Percentiles rank a stretch among this genome's conserved stretches.
Conservation (phyloP, 164 flowering plant genomes). For the Warburgia ugandensis region DNA sequence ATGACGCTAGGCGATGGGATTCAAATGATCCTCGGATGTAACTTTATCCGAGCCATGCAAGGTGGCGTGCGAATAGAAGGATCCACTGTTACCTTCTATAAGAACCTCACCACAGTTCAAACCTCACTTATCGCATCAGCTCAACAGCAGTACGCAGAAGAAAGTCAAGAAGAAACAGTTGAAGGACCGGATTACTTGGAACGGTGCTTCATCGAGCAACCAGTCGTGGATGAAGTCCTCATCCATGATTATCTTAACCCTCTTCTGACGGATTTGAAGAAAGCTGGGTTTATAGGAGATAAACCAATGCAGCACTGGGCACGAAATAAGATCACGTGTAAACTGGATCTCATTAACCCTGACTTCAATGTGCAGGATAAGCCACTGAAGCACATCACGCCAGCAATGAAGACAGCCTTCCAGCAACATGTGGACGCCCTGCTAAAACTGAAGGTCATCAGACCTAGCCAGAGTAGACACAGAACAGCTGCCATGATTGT, state of each 20-base stretch:
- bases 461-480: constrained; percentile 4
- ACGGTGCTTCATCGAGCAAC: no score
- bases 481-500: constrained; percentile 5
- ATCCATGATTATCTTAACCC: no score
- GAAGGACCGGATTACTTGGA: no score
- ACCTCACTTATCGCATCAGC: no score
- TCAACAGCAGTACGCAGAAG: no score
- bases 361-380: not conserved
- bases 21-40: not conserved
- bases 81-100: not conserved
- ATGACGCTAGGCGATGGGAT: not conserved
- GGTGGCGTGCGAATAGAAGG: constrained; percentile 3
- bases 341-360: constrained; percentile 4
- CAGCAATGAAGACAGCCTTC: not conserved
- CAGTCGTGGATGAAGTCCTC: no score
- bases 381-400: constrained; percentile 12
- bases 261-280: not conserved
- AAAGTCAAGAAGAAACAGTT: no score
- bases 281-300: not conserved
- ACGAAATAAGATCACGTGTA: not conserved
- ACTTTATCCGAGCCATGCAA: not conserved
- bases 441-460: not conserved
- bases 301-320: not conserved
- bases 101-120: not conserved
- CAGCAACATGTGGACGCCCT: not conserved